phyloP scores from a whole-genome alignment of 306 rosid species.

The Prunus davidiana region DNA sequence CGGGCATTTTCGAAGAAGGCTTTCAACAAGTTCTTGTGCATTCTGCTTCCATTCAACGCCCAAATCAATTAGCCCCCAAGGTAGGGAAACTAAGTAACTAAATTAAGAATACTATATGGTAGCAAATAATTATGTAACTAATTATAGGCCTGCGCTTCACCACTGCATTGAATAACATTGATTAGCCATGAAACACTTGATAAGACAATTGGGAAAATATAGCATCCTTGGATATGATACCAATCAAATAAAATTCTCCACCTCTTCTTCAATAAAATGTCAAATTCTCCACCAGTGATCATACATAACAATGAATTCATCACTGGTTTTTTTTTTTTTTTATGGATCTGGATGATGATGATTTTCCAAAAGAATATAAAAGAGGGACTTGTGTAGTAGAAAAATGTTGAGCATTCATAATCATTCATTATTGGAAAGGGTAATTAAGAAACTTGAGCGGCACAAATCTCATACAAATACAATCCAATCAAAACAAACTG shows the following conservation, averaged over 20 bases:
- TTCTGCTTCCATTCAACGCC: slow-evolving; percentile 4
- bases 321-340: background rate
- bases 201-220: background rate
- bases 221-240: background rate
- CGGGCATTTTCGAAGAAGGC: slow-evolving; percentile 21
- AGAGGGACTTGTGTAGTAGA: background rate
- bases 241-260: background rate
- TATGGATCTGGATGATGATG: background rate
- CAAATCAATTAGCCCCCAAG: background rate
- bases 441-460: too few relatives aligned
- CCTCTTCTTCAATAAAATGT: background rate
- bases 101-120: background rate
- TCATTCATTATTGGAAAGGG: too few relatives aligned
- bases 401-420: too few relatives aligned
- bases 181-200: background rate
- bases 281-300: background rate
- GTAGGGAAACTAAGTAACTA: background rate
- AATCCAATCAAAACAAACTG: background rate
- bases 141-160: background rate
- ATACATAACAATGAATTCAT: background rate
- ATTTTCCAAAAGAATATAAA: too few relatives aligned
- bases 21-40: slow-evolving; percentile 19
- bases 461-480: too few relatives aligned
- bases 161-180: background rate
- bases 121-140: too few relatives aligned